Base-by-base conservation (phyloP, 2,329 filamentous ascomycete species). In the Aspergillus chevalieri region DNA sequence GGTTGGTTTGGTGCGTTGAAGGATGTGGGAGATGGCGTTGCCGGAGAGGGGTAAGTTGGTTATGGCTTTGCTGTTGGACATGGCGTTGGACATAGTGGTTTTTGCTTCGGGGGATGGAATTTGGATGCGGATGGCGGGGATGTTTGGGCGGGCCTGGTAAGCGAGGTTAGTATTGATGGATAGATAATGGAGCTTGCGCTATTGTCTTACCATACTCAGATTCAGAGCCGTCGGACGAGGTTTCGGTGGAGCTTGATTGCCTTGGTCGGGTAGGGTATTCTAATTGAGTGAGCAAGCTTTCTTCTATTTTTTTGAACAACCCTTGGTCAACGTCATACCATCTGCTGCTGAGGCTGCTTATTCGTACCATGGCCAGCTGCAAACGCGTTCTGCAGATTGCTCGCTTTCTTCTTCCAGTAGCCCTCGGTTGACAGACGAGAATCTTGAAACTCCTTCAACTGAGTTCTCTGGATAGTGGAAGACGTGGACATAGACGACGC, bases 1-100 rank as follows among this genome's bases (percentile, higher is more conserved):
- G 10, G 55, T 26, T 0, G 56, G 56, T 36, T 58, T 55, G 34
- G 50, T 48, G 15, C 50, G 26, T 19, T 41, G 44, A 22, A 62
- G 55, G 39, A 63, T 54, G 8, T 45, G 17, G n/a, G 52, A 49
- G 36, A 63, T 57, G 21, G 52, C 48, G 2, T 57, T 53, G 5
- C 48, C 44, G 2, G 49, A 43, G 15, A 63, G 52, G 28, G 55
- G 33, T 4, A 44, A 46, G 7, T 38, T 38, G n/a, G 34, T 9
- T 10, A 3, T 8, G 38, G 9, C 14, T 14, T 41, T 30, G 26
- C 5, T 30, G 26, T 9, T 9, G 17, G 34, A 7, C n/a, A 6
- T 41, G 17, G 9, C 12, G 38, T 21, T 41, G 15, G 38, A 19
- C 12, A 19, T 22, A 10, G 17, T 12, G 7, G 38, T 8, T 2